Conservation (phyloP, 805 yeast genomes). For the Candida chauliodis region DNA sequence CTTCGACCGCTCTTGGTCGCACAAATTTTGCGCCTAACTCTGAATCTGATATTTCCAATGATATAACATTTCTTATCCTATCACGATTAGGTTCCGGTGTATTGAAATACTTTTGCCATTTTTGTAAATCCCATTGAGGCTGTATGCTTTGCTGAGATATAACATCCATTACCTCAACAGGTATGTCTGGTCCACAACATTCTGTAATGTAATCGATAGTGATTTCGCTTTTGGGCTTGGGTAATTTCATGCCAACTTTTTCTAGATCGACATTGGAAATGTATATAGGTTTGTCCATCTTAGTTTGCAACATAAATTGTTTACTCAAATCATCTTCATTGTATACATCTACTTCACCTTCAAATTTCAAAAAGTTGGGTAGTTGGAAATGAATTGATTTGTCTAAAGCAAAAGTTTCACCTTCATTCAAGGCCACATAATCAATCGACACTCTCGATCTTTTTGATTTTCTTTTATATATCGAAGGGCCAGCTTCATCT, state of each 20-base stretch:
- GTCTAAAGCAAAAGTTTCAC: constrained; percentile 51
- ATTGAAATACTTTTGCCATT: constrained; percentile 73
- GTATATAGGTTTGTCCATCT: constrained; percentile 43
- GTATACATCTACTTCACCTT: constrained; percentile 21
- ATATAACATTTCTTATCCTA: constrained; percentile 73
- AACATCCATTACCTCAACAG: constrained; percentile 86
- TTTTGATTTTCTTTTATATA: constrained; percentile 48
- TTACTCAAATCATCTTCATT: constrained; percentile 29
- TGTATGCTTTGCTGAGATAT: constrained; percentile 65
- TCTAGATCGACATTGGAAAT: constrained; percentile 30
- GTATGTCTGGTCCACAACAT: constrained; percentile 57
- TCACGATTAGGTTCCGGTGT: constrained; percentile 46
- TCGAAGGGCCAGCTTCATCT: constrained; percentile 45
- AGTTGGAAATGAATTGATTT: constrained; percentile 53
- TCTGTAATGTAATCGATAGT: constrained; percentile 55
- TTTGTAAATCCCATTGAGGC: constrained; percentile 65
- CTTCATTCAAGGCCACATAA: constrained; percentile 75
- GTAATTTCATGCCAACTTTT: constrained; percentile 51
- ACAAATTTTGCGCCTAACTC: constrained; percentile 48
- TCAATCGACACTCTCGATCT: constrained; percentile 58
- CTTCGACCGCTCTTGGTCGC: constrained; percentile 65
- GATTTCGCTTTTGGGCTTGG: constrained; percentile 35
- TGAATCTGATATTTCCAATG: constrained; percentile 66
- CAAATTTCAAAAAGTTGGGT: constrained; percentile 26
- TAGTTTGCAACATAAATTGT: constrained; percentile 30